A percentile compares a stretch with the other conserved stretches of the same genome.
Evolutionary conservation across 1,284 basidiomycete genomes (phyloP).

Genomic region (Tilletia indica): DNA sequence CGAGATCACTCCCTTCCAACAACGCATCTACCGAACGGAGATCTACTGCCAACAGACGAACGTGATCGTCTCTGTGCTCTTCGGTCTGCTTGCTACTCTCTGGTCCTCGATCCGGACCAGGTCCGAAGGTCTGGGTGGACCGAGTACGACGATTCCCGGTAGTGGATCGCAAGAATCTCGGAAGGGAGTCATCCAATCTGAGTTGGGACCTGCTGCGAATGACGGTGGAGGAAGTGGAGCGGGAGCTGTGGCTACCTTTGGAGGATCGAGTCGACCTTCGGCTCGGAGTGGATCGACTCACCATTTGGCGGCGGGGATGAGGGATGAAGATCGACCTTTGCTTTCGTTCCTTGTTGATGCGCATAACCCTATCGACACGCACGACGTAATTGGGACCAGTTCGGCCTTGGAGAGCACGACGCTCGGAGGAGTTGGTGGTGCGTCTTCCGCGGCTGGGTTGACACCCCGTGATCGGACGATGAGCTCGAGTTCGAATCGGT

Average conservation of each 20-base stretch:
- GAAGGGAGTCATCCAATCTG: not conserved
- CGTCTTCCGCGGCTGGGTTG: too few species aligned
- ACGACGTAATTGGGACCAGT: not conserved
- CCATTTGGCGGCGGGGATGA: too few species aligned
- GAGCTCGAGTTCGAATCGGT: too few species aligned
- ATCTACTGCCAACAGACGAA: constrained; percentile 5
- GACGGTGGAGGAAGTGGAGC: not conserved
- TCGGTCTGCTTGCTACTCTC: not conserved
- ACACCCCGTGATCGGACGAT: too few species aligned
- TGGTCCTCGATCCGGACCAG: constrained; percentile 16
- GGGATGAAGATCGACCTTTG: not conserved
- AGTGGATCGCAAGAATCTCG: not conserved
- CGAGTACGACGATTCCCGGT: not conserved
- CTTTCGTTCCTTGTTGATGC: constrained; percentile 6
- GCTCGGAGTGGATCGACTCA: not conserved
- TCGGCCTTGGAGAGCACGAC: not conserved
- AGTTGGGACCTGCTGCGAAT: not conserved
- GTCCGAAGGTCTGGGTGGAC: not conserved
- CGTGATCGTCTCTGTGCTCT: constrained; percentile 15
- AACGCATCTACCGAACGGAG: not conserved
- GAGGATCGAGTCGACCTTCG: not conserved
- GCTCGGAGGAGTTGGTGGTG: too few species aligned
- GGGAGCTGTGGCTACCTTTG: not conserved
- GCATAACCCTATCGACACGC: not conserved
- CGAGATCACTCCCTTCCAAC: not conserved